Evolutionary conservation across 208 protist genomes (phyloP).

Genomic region (Porcisia hertigi): DNA sequence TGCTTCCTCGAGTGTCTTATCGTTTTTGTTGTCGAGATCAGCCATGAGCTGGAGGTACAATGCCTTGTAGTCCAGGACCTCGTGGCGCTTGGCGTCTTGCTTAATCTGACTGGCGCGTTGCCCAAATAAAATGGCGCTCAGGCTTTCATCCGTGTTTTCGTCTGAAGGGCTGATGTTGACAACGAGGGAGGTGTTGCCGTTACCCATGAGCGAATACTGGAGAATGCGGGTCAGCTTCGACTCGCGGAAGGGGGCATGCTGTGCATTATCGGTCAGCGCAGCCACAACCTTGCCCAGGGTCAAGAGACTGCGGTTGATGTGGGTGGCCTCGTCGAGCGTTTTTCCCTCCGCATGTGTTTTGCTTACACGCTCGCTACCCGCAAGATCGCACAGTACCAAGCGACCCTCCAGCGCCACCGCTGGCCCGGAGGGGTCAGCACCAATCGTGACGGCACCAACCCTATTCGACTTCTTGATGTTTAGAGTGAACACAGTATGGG

Average conservation of each 20-base stretch:
- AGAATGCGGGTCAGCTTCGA: conserved; percentile 95
- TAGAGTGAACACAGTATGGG: conserved; percentile 94
- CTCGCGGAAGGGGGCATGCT: conserved; percentile 90
- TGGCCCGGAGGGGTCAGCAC: conserved; percentile 8
- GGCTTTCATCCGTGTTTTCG: conserved; percentile 87
- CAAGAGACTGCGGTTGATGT: conserved; percentile 97
- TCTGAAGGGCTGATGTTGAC: conserved; percentile 89
- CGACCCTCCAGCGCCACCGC: conserved; percentile 74
- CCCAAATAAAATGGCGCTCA: conserved; percentile 89
- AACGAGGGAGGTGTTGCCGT: conserved; percentile 91
- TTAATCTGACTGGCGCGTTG: conserved; percentile 94
- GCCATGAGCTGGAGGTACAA: conserved; percentile 88
- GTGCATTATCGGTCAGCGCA: conserved; percentile 79
- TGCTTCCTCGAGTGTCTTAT: conserved; percentile 68
- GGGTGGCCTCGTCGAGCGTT: conserved; percentile 92
- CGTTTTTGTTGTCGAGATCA: conserved; percentile 86
- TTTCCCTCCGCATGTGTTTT: conserved; percentile 93
- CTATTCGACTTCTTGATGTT: conserved; percentile 81
- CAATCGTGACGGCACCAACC: conserved; percentile 35
- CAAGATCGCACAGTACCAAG: conserved; percentile 97
- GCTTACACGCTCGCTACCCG: conserved; percentile 94
- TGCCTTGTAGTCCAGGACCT: conserved; percentile 91
- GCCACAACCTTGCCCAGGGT: conserved; percentile 89
- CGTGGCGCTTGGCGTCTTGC: conserved; percentile 89
- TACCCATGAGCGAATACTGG: conserved; percentile 91